These are phyloP conservation scores for Stemphylium vesicarium DNA, from an alignment of 2,329 filamentous ascomycete genomes.

Conservation along the genomic window DNA sequence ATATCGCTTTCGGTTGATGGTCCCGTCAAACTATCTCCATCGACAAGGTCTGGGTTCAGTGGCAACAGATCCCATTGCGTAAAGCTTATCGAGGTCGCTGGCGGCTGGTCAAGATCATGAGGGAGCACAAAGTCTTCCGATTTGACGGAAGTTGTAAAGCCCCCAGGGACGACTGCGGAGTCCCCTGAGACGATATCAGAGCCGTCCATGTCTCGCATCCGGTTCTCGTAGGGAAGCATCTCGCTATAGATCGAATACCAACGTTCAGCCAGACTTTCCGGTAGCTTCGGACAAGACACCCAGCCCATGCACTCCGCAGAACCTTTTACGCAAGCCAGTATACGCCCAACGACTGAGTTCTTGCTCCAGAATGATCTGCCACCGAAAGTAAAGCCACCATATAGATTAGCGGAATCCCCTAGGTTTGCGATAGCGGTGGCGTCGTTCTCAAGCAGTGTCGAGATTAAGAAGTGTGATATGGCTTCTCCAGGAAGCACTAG, in stretches of 20 bases:
- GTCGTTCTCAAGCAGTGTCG: conserved; percentile 63
- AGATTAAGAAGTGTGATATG: conserved; percentile 62
- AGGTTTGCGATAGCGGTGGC: conserved; percentile 55
- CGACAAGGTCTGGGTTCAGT: conserved; percentile 30
- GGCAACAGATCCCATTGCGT: conserved; percentile 37
- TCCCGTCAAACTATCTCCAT: conserved; percentile 26
- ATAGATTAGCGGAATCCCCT: conserved; percentile 59
- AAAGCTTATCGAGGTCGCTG: conserved; percentile 28
- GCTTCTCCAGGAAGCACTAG: conserved; percentile 62
- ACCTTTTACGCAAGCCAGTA: conserved; percentile 55
- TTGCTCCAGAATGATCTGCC: conserved; percentile 64
- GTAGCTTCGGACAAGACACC: conserved; percentile 54
- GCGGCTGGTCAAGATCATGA: conserved; percentile 34
- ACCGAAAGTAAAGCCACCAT: conserved; percentile 61
- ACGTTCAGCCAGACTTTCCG: conserved; percentile 51
- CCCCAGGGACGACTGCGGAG: conserved; percentile 45
- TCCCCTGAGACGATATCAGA: conserved; percentile 41
- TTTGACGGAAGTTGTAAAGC: conserved; percentile 22
- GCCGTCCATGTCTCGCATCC: conserved; percentile 48
- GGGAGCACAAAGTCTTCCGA: conserved; percentile 49
- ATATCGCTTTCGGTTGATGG: conserved; percentile 29
- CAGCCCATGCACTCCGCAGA: conserved; percentile 63
- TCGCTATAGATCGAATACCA: conserved; percentile 59
- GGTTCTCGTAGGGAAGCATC: conserved; percentile 35
- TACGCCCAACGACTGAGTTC: conserved; percentile 60